Percentiles rank a stretch among this genome's conserved stretches.
These are phyloP conservation scores for Tetracladium setigerum DNA, from an alignment of 495 filamentous ascomycete genomes.

Conservation along the genomic window DNA sequence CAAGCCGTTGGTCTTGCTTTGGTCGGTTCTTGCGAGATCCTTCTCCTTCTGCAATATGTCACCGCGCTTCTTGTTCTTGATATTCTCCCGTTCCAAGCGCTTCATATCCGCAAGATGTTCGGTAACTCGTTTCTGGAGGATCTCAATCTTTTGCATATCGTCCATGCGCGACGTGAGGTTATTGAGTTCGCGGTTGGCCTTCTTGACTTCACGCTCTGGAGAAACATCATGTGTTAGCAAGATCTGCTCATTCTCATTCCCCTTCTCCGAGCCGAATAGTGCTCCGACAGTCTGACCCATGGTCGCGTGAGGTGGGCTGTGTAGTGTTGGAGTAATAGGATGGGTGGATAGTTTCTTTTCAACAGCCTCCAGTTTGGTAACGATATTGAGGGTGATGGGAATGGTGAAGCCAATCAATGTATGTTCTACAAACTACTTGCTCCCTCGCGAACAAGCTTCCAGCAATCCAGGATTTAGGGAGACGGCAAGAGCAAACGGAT, in stretches of 20 bases:
- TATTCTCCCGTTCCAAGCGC: slow-evolving; percentile 82
- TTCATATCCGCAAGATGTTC: slow-evolving; percentile 93
- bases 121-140: slow-evolving; percentile 81
- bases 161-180: slow-evolving; percentile 76
- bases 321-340: neutral
- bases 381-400: no score
- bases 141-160: slow-evolving; percentile 64
- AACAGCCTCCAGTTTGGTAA: no score
- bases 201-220: slow-evolving; percentile 67
- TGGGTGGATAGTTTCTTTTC: no score
- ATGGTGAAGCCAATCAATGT: no score
- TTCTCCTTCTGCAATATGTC: slow-evolving; percentile 96
- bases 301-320: neutral
- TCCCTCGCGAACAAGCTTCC: no score
- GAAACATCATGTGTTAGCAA: slow-evolving; percentile 2
- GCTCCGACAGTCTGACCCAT: neutral
- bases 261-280: neutral
- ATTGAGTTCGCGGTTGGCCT: slow-evolving; percentile 83
- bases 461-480: no score
- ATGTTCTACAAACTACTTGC: no score
- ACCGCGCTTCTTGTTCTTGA: slow-evolving; percentile 90
- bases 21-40: slow-evolving; percentile 76
- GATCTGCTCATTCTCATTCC: neutral
- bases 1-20: slow-evolving; percentile 77
- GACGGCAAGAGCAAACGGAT: slow-evolving; percentile 2